These are phyloP conservation scores for Alternaria sp. DNA, from an alignment of 2,329 filamentous ascomycete genomes.

Conservation along the genomic window DNA sequence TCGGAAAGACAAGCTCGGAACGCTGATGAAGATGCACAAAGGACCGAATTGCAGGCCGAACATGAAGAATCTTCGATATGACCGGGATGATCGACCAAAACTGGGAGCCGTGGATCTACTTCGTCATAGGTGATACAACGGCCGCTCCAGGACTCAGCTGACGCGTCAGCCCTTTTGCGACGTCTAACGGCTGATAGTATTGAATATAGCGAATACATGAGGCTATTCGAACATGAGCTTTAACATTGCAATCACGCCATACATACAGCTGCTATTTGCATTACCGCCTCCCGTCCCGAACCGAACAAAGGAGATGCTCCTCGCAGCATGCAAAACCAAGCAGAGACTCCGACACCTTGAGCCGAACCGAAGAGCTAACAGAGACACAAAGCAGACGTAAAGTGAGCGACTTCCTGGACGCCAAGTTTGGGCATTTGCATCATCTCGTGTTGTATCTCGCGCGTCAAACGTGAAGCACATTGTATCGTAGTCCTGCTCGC, in stretches of 20 bases:
- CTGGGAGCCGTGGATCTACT: conserved; percentile 4
- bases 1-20: not conserved
- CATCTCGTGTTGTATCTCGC: conserved; percentile 35
- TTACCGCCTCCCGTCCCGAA: conserved; percentile 37
- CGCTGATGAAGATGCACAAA: not conserved
- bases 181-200: not conserved
- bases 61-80: not conserved
- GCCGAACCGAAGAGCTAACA: conserved; percentile 22
- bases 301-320: conserved; percentile 31
- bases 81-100: conserved; percentile 4
- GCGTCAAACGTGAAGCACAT: conserved; percentile 21
- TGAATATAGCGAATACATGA: not conserved
- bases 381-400: conserved; percentile 42
- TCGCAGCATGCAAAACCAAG: conserved; percentile 45
- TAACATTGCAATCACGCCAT: conserved; percentile 29
- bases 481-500: conserved; percentile 22
- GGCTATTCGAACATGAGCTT: conserved; percentile 10
- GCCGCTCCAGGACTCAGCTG: conserved; percentile 5
- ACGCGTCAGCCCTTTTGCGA: conserved; percentile 1
- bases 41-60: conserved; percentile 5
- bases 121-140: not conserved
- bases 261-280: conserved; percentile 44
- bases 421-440: conserved; percentile 44
- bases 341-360: conserved; percentile 36
- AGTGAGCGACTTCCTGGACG: conserved; percentile 48